These are phyloP conservation scores for Tothia fuscella DNA, from an alignment of 2,329 filamentous ascomycete genomes.

Conservation along the genomic window DNA sequence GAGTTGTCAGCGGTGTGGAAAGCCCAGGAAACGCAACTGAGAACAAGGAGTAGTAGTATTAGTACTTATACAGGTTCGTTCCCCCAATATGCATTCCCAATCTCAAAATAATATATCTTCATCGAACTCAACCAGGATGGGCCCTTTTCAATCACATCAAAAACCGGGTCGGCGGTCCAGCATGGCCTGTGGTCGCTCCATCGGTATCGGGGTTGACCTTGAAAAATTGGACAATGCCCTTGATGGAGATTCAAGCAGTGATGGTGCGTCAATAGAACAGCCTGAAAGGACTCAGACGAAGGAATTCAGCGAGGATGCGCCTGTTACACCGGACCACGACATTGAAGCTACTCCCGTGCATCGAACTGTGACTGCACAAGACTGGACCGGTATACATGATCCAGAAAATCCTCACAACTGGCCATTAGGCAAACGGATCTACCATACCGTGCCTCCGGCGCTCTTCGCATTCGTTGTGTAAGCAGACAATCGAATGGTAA, in stretches of 20 bases:
- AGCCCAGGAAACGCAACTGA: too few relatives aligned
- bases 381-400: constrained; percentile 10
- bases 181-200: too few relatives aligned
- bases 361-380: constrained; percentile 7
- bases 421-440: constrained; percentile 7
- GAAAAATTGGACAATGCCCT: neutral
- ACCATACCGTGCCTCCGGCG: constrained; percentile 8
- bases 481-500: neutral
- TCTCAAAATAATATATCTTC: too few relatives aligned
- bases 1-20: too few relatives aligned
- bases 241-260: neutral
- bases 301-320: neutral
- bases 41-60: too few relatives aligned
- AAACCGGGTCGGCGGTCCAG: too few relatives aligned
- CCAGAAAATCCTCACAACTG: constrained; percentile 13
- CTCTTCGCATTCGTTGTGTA: constrained; percentile 11
- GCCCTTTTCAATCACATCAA: too few relatives aligned
- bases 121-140: too few relatives aligned
- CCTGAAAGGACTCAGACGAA: neutral
- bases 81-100: too few relatives aligned
- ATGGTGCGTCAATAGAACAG: neutral
- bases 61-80: too few relatives aligned
- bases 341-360: neutral
- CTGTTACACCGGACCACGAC: neutral
- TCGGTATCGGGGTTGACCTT: neutral